Conservation (phyloP, 2,329 filamentous ascomycete species). For the Madurella fahalii region DNA sequence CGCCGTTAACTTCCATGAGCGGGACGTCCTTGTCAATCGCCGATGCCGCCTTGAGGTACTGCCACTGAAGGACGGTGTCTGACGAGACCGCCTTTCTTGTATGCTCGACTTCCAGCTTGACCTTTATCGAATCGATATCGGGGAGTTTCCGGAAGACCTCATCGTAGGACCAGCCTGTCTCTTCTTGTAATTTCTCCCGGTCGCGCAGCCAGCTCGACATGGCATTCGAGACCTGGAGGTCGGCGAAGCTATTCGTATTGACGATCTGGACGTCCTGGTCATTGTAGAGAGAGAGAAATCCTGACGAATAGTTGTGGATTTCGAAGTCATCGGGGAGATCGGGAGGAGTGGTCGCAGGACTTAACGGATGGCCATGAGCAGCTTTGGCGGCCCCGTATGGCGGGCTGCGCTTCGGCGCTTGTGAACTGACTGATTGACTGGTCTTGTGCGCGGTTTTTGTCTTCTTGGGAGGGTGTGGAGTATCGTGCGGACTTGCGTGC, state of each 20-base stretch:
- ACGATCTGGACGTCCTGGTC: conserved; percentile 55
- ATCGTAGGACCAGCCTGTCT: conserved; percentile 59
- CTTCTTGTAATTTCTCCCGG: conserved; percentile 61
- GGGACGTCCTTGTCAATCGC: conserved; percentile 55
- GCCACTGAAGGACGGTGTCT: conserved; percentile 64
- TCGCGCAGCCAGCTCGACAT: conserved; percentile 77
- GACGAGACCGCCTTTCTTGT: conserved; percentile 45
- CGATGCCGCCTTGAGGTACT: conserved; percentile 52
- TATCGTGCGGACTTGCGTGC: conserved; percentile 42
- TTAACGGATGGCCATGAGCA: conserved; percentile 57
- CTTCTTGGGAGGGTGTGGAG: conserved; percentile 65
- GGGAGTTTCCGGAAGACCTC: conserved; percentile 64
- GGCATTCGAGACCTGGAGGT: conserved; percentile 68
- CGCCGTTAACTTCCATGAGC: conserved; percentile 70
- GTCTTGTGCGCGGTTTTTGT: conserved; percentile 76
- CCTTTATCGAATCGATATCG: conserved; percentile 41
- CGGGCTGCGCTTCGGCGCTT: conserved; percentile 61
- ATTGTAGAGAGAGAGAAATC: conserved; percentile 72
- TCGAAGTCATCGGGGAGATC: conserved; percentile 60
- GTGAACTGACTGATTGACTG: conserved; percentile 70
- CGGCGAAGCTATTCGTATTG: conserved; percentile 73
- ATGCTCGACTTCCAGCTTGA: conserved; percentile 47
- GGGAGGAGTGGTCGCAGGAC: conserved; percentile 72
- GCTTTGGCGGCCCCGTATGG: conserved; percentile 60
- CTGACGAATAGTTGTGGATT: conserved; percentile 66